Evolutionary conservation across 1,284 basidiomycete species (phyloP), one percentile per base, ranked within the genome.

Genomic region (Porodaedalea pini): DNA sequence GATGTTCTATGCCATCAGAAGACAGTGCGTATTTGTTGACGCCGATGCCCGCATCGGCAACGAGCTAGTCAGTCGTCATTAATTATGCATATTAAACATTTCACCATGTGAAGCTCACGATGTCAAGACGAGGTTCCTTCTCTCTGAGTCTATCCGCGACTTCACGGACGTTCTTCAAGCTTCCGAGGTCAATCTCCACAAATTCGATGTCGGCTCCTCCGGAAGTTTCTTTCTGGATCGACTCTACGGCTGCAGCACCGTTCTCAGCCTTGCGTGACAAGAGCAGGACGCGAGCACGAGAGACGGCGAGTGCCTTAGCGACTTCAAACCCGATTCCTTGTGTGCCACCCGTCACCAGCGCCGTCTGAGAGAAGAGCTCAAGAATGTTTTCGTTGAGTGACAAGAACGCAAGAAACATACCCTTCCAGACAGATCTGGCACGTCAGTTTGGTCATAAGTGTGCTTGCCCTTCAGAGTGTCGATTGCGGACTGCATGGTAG

Each of bases 301-400:
- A 69, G 31, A 69, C 64, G 0, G 71, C 71, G 39, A 77, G 68
- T n/a, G 71, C 65, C 44, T 69, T 69, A 21, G 75, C 71, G 47
- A 76, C 69, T 57, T 77, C 74, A 52, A 70, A 73, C 15, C 75
- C 73, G 40, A 77, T 75, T 36, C 74, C 74, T 25, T 66, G 65
- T 0, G 74, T 75, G 10, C 72, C 76, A 21, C 75, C 75, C 7
- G 77, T 78, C 15, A 78, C 69, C n/a, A 79, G 61, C 4, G 73
- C 73, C 37, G 70, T 72, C 68, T 72, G 31, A 8, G 47, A 57
- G 36, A 21, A 4, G 36, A 10, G 34, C 39, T 29, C 17, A 15
- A 36, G 19, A 34, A 5, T 17, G 8, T 49, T 10, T 3, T 19
- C 6, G 21, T n/a, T 17, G 34, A 37, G 21, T n/a, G 37, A 36